Evolutionary conservation across 2,329 filamentous ascomycete species (phyloP), one percentile per base, ranked within the genome.

Genomic region (Penicillium oxalicum): DNA sequence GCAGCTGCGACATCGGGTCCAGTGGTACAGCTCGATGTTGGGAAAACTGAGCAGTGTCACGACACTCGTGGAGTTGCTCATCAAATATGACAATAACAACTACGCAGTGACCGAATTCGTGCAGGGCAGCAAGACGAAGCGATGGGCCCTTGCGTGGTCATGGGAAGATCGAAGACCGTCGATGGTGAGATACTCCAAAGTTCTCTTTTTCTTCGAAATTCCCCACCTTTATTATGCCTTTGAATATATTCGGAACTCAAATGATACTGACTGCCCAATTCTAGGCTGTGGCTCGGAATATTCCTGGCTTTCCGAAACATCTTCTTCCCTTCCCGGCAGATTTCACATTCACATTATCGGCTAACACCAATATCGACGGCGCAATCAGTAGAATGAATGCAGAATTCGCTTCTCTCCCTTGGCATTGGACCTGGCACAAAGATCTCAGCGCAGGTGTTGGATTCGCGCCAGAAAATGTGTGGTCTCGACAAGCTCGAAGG

Each of bases 21-120:
- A 81, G 51, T 98, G 93, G 93, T 97, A 93, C 67, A 93, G 86
- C 1, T 83, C 84, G 46, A 94, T 97, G 88, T 74, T 97, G 0
- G 91, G 91, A 0, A 94, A 94, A 61, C 73, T 88, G 28, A 91
- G 85, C 56, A 74, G 88, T 3, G 75, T 86, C 0, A 72, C 75
- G 0, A 68, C 85, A 0, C 71, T 95, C 0, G 75, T 83, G 5
- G 75, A 76, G 44, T 73, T 86, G 6, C 67, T 82, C 4, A 77
- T 78, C 12, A 70, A 76, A 2, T 63, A 77, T 8, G 74, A 71
- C 0, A 77, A 94, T 34, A 74, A 75, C 34, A 98, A 97, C 64
- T 96, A 84, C 58, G 91, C 89, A 0, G 81, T 95, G 0, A 86
- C 86, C 0, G 83, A 87, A 53, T 85, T 97, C 56, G 75, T 88